These are phyloP conservation scores for Hypoxylon perforatum DNA, from an alignment of 495 filamentous ascomycete genomes.

Conservation along the genomic window DNA sequence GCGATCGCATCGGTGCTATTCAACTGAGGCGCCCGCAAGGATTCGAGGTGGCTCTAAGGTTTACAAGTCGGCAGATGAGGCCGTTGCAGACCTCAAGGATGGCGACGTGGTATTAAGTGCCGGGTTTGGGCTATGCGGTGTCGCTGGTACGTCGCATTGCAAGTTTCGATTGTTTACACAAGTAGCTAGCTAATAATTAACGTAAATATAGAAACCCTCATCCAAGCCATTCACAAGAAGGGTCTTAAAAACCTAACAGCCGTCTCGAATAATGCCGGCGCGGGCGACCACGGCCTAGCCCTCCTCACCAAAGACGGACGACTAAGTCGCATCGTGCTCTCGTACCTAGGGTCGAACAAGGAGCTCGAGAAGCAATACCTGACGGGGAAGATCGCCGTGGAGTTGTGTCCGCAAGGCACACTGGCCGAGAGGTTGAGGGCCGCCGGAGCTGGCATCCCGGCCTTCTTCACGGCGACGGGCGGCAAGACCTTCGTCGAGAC, in stretches of 20 bases:
- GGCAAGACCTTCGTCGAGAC: slow-evolving; percentile 69
- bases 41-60: slow-evolving; percentile 62
- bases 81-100: slow-evolving; percentile 67
- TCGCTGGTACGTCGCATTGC: slow-evolving; percentile 58
- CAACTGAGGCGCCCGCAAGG: slow-evolving; percentile 38
- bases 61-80: slow-evolving; percentile 67
- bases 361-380: slow-evolving; percentile 72
- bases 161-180: neutral
- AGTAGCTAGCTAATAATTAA: slow-evolving; percentile 1
- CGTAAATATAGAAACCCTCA: slow-evolving; percentile 56
- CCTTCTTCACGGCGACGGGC: slow-evolving; percentile 74
- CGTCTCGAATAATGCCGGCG: slow-evolving; percentile 74
- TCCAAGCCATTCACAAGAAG: slow-evolving; percentile 59
- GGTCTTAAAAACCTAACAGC: slow-evolving; percentile 67
- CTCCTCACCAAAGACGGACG: slow-evolving; percentile 65
- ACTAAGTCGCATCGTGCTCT: slow-evolving; percentile 68
- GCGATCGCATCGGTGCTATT: slow-evolving; percentile 30
- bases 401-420: slow-evolving; percentile 73
- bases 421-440: slow-evolving; percentile 71
- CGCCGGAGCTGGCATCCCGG: slow-evolving; percentile 73
- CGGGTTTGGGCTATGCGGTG: slow-evolving; percentile 71
- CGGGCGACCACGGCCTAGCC: slow-evolving; percentile 64
- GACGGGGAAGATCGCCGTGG: slow-evolving; percentile 69
- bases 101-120: slow-evolving; percentile 68
- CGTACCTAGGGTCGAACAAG: slow-evolving; percentile 72